Conservation (phyloP, 768 basidiomycete genomes). For the Pisolithus orientalis region DNA sequence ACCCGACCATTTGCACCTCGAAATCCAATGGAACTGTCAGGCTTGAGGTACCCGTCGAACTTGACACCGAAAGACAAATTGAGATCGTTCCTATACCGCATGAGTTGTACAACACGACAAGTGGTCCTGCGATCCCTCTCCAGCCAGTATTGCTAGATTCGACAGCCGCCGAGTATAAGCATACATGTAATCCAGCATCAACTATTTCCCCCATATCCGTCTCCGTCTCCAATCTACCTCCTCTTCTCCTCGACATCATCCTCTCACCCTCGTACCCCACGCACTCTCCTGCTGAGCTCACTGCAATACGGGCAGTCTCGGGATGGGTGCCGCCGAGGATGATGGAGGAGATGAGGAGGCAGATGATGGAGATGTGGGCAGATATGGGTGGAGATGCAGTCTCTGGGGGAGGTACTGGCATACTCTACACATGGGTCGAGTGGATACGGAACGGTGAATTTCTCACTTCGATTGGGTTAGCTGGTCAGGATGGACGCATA, state of each 20-base stretch:
- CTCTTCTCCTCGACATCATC: slow-evolving; percentile 50
- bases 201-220: slow-evolving; percentile 10
- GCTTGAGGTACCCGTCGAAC: slow-evolving; percentile 63
- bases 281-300: slow-evolving; percentile 44
- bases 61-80: slow-evolving; percentile 38
- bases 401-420: slow-evolving; percentile 37
- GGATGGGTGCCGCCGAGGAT: slow-evolving; percentile 47
- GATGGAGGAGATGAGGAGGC: slow-evolving; percentile 29
- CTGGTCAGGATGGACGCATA: slow-evolving; percentile 21
- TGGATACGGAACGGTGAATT: slow-evolving; percentile 65
- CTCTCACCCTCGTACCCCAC: slow-evolving; percentile 55
- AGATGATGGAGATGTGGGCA: slow-evolving; percentile 54
- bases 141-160: slow-evolving; percentile 3
- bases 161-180: not conserved
- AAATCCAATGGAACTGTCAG: slow-evolving; percentile 37
- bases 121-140: slow-evolving; percentile 1
- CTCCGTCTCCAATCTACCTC: slow-evolving; percentile 53
- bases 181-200: slow-evolving; percentile 8
- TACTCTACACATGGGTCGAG: slow-evolving; percentile 70
- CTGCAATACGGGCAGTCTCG: slow-evolving; percentile 48
- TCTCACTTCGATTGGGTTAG: slow-evolving; percentile 40
- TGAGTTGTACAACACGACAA: not conserved
- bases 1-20: slow-evolving; percentile 59
- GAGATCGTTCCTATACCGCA: slow-evolving; percentile 21
- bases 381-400: slow-evolving; percentile 13